Evolutionary conservation across 305 asterid genomes (phyloP).

Genomic region (Ajuga reptans): DNA sequence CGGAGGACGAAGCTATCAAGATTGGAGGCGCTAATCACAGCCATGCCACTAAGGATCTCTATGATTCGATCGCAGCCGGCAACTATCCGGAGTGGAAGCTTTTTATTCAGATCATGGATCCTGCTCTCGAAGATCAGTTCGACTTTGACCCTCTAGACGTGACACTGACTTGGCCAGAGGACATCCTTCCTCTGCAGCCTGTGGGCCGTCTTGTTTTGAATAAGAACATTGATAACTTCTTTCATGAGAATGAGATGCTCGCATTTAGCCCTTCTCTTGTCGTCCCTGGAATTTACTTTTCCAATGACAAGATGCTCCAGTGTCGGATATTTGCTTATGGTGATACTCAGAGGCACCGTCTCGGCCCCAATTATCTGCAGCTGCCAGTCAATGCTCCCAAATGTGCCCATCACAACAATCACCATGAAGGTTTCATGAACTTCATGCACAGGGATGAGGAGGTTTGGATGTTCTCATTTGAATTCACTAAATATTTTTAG

Average conservation of each 20-base stretch:
- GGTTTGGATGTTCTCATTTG: slow-evolving; percentile 24
- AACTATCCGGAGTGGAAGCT: slow-evolving; percentile 97
- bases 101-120: slow-evolving; percentile 76
- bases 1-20: slow-evolving; percentile 64
- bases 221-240: slow-evolving; percentile 90
- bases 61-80: slow-evolving; percentile 74
- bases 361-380: slow-evolving; percentile 88
- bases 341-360: slow-evolving; percentile 93
- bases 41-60: slow-evolving; percentile 91
- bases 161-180: slow-evolving; percentile 93
- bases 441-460: slow-evolving; percentile 98
- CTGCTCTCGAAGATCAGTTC: slow-evolving; percentile 65
- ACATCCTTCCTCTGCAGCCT: slow-evolving; percentile 79
- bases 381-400: slow-evolving; percentile 93
- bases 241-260: slow-evolving; percentile 88
- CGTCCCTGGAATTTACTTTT: slow-evolving; percentile 77
- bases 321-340: slow-evolving; percentile 66
- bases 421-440: slow-evolving; percentile 89
- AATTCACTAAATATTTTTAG: not conserved
- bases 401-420: slow-evolving; percentile 81
- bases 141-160: slow-evolving; percentile 93
- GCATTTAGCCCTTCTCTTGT: slow-evolving; percentile 74
- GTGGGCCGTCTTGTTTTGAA: slow-evolving; percentile 88
- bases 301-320: slow-evolving; percentile 85
- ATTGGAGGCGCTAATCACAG: slow-evolving; percentile 88